A percentile compares a stretch with the other conserved stretches of the same genome.
phyloP scores from a whole-genome alignment of 257 asterid species.

The Jacaranda mimosifolia region DNA sequence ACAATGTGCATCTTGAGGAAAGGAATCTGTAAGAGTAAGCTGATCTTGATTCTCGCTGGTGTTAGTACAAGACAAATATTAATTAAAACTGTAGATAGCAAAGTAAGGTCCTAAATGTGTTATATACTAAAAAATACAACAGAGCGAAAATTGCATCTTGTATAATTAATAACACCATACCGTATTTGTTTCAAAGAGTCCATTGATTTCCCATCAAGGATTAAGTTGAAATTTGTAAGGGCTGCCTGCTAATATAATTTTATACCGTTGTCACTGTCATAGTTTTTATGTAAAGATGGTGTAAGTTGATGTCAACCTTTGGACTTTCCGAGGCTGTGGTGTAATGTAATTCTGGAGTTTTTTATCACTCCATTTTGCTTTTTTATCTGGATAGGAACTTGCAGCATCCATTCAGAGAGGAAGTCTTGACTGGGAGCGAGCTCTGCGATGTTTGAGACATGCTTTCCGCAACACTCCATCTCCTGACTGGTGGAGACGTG shows the following conservation, averaged over 20 bases:
- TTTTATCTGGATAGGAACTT: constrained; percentile 71
- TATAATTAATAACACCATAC: not conserved
- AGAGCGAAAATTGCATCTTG: not conserved
- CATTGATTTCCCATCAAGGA: not conserved
- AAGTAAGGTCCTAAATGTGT: not conserved
- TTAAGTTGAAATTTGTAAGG: not conserved
- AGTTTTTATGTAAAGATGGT: not conserved
- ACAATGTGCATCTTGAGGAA: not conserved
- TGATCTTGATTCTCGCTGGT: not conserved
- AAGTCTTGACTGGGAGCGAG: constrained; percentile 98
- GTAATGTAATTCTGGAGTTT: not conserved
- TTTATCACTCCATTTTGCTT: constrained; percentile 14
- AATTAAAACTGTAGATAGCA: not conserved
- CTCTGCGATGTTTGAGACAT: constrained; percentile 93
- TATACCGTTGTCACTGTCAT: not conserved
- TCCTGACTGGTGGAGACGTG: constrained; percentile 99
- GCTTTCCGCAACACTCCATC: constrained; percentile 98
- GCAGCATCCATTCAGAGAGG: constrained; percentile 94
- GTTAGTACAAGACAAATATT: not conserved
- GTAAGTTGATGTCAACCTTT: constrained; percentile 2
- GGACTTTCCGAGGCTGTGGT: constrained; percentile 4
- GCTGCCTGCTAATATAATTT: not conserved
- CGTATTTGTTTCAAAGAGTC: not conserved
- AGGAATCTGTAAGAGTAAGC: not conserved
- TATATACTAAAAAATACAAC: not conserved